phyloP scores from a whole-genome alignment of 352 stramenopile genomes.

The Globisporangium barbulae region DNA sequence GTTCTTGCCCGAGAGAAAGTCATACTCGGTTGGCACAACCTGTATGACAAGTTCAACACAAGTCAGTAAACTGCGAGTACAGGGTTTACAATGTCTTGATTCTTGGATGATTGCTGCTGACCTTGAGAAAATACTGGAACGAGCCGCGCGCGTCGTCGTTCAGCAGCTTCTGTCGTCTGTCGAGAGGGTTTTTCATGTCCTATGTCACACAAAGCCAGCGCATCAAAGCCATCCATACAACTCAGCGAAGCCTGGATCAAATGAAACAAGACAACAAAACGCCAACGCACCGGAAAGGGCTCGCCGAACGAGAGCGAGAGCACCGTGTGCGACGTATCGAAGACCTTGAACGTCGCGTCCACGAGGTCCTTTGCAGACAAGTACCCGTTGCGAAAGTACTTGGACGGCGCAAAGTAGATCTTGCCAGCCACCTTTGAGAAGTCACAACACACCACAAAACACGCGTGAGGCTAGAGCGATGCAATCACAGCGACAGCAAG shows the following conservation, averaged over 20 bases:
- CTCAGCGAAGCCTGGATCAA: not conserved
- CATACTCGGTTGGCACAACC: slow-evolving; percentile 96
- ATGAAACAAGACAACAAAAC: not conserved
- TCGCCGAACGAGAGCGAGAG: slow-evolving; percentile 70
- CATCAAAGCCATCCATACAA: not conserved
- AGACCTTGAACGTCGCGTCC: slow-evolving; percentile 67
- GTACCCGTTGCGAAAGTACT: slow-evolving; percentile 81
- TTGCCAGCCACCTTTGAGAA: slow-evolving; percentile 56
- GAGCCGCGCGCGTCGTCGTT: slow-evolving; percentile 48
- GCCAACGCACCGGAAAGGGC: slow-evolving; percentile 53
- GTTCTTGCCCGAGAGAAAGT: slow-evolving; percentile 77
- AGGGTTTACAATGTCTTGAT: not conserved
- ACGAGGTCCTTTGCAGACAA: slow-evolving; percentile 58
- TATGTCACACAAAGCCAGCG: slow-evolving; percentile 16
- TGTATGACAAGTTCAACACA: slow-evolving; percentile 25
- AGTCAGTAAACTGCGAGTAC: not conserved
- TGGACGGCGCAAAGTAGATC: slow-evolving; percentile 81
- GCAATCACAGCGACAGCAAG: not conserved
- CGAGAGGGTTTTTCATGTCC: slow-evolving; percentile 85
- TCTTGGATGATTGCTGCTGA: slow-evolving; percentile 10
- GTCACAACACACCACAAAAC: slow-evolving; percentile 1
- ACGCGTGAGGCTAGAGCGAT: not conserved
- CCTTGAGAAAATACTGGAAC: slow-evolving; percentile 87
- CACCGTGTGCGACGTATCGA: slow-evolving; percentile 74
- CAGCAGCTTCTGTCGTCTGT: slow-evolving; percentile 62